Percentiles rank a stretch among this genome's conserved stretches.
Evolutionary conservation across 2,329 filamentous ascomycete genomes (phyloP).

Genomic region (Sarocladium brachiariae): DNA sequence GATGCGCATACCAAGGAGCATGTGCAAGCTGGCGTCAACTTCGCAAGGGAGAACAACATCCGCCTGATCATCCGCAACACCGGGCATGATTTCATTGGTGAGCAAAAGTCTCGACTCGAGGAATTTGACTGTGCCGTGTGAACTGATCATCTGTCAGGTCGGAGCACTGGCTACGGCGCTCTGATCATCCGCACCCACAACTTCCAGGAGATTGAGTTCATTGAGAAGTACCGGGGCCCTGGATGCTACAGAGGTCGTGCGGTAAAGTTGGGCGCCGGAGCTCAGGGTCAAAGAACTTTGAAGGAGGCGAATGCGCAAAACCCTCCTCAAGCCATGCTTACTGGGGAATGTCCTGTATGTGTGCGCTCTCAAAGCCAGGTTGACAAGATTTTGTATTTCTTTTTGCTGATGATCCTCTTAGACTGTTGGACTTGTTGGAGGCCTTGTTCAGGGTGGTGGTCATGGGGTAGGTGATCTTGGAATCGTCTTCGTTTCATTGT

Average conservation of each 20-base stretch:
- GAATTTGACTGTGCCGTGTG: too few species aligned
- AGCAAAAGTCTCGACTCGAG: too few species aligned
- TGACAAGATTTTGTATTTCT: too few species aligned
- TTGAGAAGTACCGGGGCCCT: constrained; percentile 28
- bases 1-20: constrained; percentile 13
- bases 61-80: constrained; percentile 31
- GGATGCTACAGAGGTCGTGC: constrained; percentile 33
- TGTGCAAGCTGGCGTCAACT: constrained; percentile 26
- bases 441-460: constrained; percentile 54
- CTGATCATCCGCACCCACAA: constrained; percentile 32
- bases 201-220: constrained; percentile 34
- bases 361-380: too few species aligned
- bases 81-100: constrained; percentile 20
- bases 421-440: constrained; percentile 52
- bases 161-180: constrained; percentile 30
- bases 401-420: constrained; percentile 43
- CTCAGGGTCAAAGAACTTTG: constrained; percentile 40
- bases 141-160: too few species aligned
- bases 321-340: constrained; percentile 1
- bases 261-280: constrained; percentile 47
- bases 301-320: constrained; percentile 36
- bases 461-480: constrained; percentile 27
- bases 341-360: constrained; percentile 22
- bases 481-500: background rate
- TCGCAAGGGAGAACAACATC: constrained; percentile 31